Conservation (phyloP, 441 rosid species). For the Brassica hybrid region DNA sequence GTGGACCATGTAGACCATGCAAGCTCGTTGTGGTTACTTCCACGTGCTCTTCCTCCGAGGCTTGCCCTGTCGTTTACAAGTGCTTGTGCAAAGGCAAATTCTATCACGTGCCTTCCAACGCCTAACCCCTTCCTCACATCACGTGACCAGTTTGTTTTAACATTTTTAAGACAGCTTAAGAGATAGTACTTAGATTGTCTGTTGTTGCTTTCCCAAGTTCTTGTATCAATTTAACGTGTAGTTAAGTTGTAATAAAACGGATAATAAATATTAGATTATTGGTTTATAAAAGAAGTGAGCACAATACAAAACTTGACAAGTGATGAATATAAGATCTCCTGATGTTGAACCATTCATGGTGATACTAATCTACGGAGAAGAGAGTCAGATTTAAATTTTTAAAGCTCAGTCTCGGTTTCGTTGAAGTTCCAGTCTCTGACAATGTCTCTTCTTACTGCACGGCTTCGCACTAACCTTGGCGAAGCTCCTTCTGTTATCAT, state of each 20-base stretch:
- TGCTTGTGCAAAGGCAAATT: constrained; percentile 74
- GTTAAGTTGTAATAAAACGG: constrained; percentile 14
- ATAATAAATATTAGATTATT: constrained; percentile 21
- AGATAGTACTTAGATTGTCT: not conserved
- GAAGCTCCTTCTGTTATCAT: constrained; percentile 51
- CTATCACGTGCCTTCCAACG: constrained; percentile 75
- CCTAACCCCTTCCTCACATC: constrained; percentile 17
- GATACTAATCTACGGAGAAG: constrained; percentile 33
- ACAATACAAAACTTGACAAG: constrained; percentile 23
- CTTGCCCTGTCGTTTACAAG: constrained; percentile 68
- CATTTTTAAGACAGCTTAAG: not conserved
- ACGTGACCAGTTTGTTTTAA: constrained; percentile 11
- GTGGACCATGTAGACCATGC: constrained; percentile 70
- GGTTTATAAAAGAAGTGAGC: constrained; percentile 19
- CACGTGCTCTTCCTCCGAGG: constrained; percentile 58
- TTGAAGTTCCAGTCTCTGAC: constrained; percentile 96
- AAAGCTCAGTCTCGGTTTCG: constrained; percentile 58
- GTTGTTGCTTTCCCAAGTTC: constrained; percentile 24
- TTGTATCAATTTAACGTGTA: constrained; percentile 6
- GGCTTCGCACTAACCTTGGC: constrained; percentile 84
- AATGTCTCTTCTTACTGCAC: constrained; percentile 85
- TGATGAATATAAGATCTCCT: constrained; percentile 3
- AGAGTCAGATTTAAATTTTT: constrained; percentile 24
- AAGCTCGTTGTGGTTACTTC: constrained; percentile 68
- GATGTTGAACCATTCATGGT: constrained; percentile 14